A percentile compares a stretch with the other conserved stretches of the same genome.
These are phyloP conservation scores for Boletus rubroflammeus DNA, from an alignment of 768 basidiomycete genomes.

Conservation along the genomic window DNA sequence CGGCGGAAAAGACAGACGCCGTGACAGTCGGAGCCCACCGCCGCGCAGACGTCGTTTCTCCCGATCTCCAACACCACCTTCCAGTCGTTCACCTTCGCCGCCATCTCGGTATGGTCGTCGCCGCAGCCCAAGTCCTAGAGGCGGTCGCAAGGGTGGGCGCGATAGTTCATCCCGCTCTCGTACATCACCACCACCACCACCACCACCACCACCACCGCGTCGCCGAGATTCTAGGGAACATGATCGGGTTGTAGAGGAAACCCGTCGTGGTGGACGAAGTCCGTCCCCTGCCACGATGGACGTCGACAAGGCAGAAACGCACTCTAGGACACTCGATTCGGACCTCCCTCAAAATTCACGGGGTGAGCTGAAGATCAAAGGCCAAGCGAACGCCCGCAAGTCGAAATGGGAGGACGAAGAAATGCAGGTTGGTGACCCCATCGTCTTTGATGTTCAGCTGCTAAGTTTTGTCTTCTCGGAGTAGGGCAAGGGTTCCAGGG, in stretches of 20 bases:
- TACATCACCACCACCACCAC: constrained; percentile 30
- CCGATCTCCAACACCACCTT: constrained; percentile 48
- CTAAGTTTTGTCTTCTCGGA: constrained; percentile 16
- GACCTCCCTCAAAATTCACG: constrained; percentile 31
- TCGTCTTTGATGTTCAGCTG: constrained; percentile 1
- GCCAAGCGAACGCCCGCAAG: constrained; percentile 56
- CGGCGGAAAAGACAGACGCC: constrained; percentile 20
- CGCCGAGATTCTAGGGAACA: constrained; percentile 31
- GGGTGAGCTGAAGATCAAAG: constrained; percentile 72
- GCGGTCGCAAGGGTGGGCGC: constrained; percentile 25
- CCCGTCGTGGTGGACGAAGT: constrained; percentile 26
- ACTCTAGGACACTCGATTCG: constrained; percentile 24
- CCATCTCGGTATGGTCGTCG: constrained; percentile 41
- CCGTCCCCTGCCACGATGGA: constrained; percentile 24
- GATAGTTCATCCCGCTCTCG: constrained; percentile 35
- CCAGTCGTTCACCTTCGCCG: constrained; percentile 36
- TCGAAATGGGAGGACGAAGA: constrained; percentile 51
- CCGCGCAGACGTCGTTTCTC: constrained; percentile 41
- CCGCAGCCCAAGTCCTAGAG: constrained; percentile 41
- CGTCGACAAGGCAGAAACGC: constrained; percentile 22
- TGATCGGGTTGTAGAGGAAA: constrained; percentile 13
- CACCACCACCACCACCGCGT: constrained; percentile 30
- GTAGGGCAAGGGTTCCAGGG: constrained; percentile 15
- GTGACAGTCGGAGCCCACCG: constrained; percentile 33
- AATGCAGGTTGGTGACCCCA: constrained; percentile 19